Evolutionary conservation across 345 rosid species (phyloP).

Genomic region (Populus alba): DNA sequence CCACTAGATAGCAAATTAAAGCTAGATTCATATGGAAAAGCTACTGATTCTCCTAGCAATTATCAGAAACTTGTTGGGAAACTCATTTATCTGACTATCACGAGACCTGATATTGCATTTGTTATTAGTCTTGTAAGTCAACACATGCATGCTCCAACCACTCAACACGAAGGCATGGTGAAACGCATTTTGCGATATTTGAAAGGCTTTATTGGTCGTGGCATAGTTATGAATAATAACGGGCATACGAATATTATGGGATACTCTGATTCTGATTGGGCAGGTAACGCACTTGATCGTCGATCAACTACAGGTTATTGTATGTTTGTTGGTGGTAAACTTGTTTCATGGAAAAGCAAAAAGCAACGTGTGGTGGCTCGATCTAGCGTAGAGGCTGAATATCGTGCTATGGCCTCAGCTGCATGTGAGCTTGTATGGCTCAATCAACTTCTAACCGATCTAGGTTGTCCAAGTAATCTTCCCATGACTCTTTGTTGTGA

Average conservation of each 20-base stretch:
- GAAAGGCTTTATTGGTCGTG: neutral
- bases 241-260: neutral
- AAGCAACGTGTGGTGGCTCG: neutral
- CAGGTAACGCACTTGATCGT: neutral
- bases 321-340: neutral
- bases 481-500: no score
- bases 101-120: no score
- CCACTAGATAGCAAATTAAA: no score
- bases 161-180: no score
- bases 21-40: rapidly evolving
- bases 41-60: no score
- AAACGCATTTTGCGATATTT: neutral
- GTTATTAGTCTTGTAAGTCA: no score
- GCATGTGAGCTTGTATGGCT: neutral
- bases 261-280: neutral
- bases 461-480: no score
- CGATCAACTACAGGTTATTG: neutral
- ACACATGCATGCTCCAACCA: no score
- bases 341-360: neutral
- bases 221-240: neutral
- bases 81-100: no score
- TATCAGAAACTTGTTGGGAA: no score
- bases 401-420: no score
- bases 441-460: neutral
- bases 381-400: no score